Conservation (phyloP, 2,329 filamentous ascomycete species). For the Pseudocercospora macadamiae region DNA sequence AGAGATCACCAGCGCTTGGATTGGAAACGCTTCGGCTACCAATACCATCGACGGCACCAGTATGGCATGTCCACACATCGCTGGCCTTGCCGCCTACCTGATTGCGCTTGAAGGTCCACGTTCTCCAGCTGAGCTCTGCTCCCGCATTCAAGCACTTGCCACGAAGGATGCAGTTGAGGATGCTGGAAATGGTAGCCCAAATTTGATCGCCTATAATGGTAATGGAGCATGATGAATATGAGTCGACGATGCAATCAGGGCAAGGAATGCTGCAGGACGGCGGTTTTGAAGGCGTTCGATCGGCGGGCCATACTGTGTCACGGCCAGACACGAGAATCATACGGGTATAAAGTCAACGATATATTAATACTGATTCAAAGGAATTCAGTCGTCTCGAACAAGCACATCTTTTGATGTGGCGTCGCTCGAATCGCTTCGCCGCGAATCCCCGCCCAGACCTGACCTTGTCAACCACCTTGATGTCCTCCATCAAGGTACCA, state of each 20-base stretch:
- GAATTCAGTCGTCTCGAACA: too few relatives aligned
- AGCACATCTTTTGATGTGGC: too few relatives aligned
- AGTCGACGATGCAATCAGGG: neutral
- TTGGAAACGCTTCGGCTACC: conserved; percentile 47
- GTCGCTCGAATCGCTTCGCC: too few relatives aligned
- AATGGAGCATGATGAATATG: conserved; percentile 6
- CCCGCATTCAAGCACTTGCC: conserved; percentile 15
- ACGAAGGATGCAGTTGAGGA: conserved; percentile 15
- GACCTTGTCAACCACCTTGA: too few relatives aligned
- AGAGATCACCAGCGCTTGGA: conserved; percentile 54
- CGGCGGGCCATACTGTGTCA: too few relatives aligned
- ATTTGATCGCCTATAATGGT: conserved; percentile 22
- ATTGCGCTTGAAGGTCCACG: conserved; percentile 18
- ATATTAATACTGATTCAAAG: too few relatives aligned
- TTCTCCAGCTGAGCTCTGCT: conserved; percentile 14
- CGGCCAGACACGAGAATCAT: too few relatives aligned
- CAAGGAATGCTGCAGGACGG: neutral
- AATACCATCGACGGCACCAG: conserved; percentile 53
- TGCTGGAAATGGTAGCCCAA: conserved; percentile 14
- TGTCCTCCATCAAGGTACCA: too few relatives aligned
- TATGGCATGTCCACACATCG: conserved; percentile 41
- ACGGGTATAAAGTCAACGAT: too few relatives aligned
- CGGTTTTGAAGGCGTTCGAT: neutral
- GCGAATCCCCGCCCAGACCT: too few relatives aligned
- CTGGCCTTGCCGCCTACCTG: conserved; percentile 30